phyloP scores from a whole-genome alignment of 441 rosid species.

The Pelargonium citronellum region DNA sequence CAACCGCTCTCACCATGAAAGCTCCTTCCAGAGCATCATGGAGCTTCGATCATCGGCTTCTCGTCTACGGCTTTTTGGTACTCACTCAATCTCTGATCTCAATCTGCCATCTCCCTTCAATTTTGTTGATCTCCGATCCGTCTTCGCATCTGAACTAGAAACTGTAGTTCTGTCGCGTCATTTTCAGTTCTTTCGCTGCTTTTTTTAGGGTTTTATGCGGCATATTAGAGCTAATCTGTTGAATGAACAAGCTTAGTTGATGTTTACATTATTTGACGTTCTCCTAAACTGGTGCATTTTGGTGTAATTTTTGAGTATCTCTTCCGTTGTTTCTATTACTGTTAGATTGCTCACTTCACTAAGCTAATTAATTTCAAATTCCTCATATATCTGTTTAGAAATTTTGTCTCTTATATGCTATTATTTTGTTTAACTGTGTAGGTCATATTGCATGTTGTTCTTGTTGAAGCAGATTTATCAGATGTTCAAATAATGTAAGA shows the following conservation, averaged over 20 bases:
- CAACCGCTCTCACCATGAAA: conserved; percentile 11
- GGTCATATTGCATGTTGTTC: conserved; percentile 25
- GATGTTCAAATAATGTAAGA: conserved; percentile 29
- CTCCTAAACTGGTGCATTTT: not conserved
- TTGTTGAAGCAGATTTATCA: conserved; percentile 30
- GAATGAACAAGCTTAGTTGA: not conserved
- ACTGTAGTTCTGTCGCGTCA: not conserved
- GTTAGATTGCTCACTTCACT: not conserved
- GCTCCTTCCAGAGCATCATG: conserved; percentile 1
- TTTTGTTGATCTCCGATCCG: conserved; percentile 1
- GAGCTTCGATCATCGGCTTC: conserved; percentile 12
- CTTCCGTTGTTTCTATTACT: not conserved
- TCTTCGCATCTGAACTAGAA: not conserved
- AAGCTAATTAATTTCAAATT: not conserved
- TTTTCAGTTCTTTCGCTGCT: not conserved
- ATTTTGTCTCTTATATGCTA: not conserved
- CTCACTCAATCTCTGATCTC: not conserved
- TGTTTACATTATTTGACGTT: not conserved
- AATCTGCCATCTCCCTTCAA: not conserved
- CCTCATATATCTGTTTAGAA: not conserved
- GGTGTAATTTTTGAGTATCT: not conserved
- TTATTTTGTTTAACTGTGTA: conserved; percentile 16
- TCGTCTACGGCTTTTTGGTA: conserved; percentile 23
- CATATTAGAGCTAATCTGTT: not conserved
- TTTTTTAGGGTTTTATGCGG: not conserved